These are phyloP conservation scores for Biscogniauxia mediterranea DNA, from an alignment of 2,329 filamentous ascomycete genomes.

Conservation along the genomic window DNA sequence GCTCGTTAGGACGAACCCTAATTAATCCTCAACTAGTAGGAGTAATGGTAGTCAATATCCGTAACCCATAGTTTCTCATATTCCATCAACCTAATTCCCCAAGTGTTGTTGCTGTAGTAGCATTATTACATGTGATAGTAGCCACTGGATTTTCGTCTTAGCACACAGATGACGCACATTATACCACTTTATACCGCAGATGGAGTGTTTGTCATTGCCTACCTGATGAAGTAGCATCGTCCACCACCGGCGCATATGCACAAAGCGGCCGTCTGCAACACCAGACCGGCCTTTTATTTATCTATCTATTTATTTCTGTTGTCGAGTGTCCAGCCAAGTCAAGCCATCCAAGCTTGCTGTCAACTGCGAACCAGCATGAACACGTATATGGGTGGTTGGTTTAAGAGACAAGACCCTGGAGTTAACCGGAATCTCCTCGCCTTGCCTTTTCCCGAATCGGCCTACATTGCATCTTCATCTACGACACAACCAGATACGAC, in stretches of 20 bases:
- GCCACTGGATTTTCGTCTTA: not conserved
- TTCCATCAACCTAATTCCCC: too few relatives aligned
- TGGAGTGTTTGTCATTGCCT: not conserved
- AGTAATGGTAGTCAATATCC: too few relatives aligned
- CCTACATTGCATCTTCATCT: not conserved
- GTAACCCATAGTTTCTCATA: too few relatives aligned
- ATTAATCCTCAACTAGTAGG: not conserved
- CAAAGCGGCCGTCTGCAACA: not conserved
- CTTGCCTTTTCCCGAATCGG: not conserved
- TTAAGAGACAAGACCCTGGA: not conserved
- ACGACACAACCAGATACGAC: not conserved
- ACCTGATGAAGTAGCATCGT: not conserved
- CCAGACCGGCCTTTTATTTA: not conserved
- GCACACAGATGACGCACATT: not conserved
- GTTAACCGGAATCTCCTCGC: not conserved
- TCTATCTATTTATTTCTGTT: not conserved
- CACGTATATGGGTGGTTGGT: not conserved
- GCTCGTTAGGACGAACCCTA: not conserved
- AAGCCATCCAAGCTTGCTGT: not conserved
- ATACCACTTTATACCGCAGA: not conserved
- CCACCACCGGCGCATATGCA: not conserved
- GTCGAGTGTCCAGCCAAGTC: too few relatives aligned
- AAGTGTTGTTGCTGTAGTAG: not conserved
- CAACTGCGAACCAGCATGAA: not conserved
- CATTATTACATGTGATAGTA: not conserved